Conservation (phyloP, 257 asterid genomes). For the Gentiana macrophylla region DNA sequence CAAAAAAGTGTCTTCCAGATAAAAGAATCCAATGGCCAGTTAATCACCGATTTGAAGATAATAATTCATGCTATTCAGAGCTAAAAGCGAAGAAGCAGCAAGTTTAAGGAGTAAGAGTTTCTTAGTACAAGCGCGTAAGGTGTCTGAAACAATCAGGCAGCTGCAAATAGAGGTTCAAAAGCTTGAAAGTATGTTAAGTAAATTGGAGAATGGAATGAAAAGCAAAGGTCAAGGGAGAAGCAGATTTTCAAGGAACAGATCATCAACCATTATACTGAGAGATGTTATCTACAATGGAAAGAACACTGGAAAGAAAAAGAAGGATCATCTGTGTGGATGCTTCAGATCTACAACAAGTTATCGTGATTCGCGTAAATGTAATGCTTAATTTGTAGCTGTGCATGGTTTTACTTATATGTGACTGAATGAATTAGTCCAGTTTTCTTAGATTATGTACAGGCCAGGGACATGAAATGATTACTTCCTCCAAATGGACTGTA, state of each 20-base stretch:
- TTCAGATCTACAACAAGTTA: slow-evolving; percentile 45
- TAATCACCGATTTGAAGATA: slow-evolving; percentile 55
- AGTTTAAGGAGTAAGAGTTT: slow-evolving; percentile 37
- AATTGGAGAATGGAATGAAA: slow-evolving; percentile 61
- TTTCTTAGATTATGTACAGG: background rate
- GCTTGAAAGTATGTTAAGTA: slow-evolving; percentile 50
- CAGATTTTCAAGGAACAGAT: slow-evolving; percentile 44
- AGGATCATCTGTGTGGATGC: slow-evolving; percentile 55
- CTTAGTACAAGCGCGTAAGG: slow-evolving; percentile 60
- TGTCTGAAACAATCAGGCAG: slow-evolving; percentile 55
- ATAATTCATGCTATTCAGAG: slow-evolving; percentile 21
- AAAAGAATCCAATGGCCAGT: slow-evolving; percentile 49
- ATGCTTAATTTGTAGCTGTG: slow-evolving; percentile 12
- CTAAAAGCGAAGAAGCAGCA: slow-evolving; percentile 36
- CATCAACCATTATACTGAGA: slow-evolving; percentile 44
- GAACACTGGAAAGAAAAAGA: slow-evolving; percentile 47
- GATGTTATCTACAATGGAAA: slow-evolving; percentile 58
- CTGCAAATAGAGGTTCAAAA: slow-evolving; percentile 65
- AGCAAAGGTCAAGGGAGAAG: slow-evolving; percentile 26
- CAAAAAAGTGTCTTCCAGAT: slow-evolving; percentile 54
- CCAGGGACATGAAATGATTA: background rate
- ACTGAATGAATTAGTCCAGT: background rate
- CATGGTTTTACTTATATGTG: slow-evolving; percentile 7
- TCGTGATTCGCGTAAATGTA: slow-evolving; percentile 18
- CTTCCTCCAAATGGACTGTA: background rate